Conservation (phyloP, 768 basidiomycete genomes). For the Phlebiopsis flavidoalba region DNA sequence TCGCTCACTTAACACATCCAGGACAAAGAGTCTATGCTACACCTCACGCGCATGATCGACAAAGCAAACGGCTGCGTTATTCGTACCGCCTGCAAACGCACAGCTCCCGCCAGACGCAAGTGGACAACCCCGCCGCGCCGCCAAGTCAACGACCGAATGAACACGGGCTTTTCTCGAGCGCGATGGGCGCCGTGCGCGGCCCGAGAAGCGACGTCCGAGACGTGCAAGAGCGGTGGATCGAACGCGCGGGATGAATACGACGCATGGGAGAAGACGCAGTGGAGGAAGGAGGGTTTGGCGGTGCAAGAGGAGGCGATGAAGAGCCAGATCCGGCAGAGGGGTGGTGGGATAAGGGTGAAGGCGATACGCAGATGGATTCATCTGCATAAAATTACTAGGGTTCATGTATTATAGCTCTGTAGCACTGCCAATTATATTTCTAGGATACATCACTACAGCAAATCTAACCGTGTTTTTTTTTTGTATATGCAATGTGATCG, state of each 20-base stretch:
- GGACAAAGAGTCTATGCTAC: conserved; percentile 95
- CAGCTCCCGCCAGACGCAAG: conserved; percentile 27
- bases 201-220: conserved; percentile 56
- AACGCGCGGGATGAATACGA: conserved; percentile 69
- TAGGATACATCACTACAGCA: too few species aligned
- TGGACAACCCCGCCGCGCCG: conserved; percentile 29
- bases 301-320: conserved; percentile 36
- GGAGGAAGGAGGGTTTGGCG: conserved; percentile 70
- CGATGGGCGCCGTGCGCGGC: conserved; percentile 49
- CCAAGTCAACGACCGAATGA: conserved; percentile 54
- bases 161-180: conserved; percentile 62
- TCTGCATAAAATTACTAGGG: too few species aligned
- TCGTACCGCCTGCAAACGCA: conserved; percentile 51
- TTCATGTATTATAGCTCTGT: too few species aligned
- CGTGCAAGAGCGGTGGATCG: conserved; percentile 90
- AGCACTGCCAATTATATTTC: too few species aligned
- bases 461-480: not conserved
- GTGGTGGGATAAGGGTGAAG: not conserved
- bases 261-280: conserved; percentile 68
- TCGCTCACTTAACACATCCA: conserved; percentile 22
- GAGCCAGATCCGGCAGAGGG: conserved; percentile 12
- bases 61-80: conserved; percentile 90
- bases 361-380: not conserved
- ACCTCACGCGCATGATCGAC: conserved; percentile 79
- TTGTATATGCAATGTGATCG: not conserved